Evolutionary conservation across 768 basidiomycete species (phyloP).

Genomic region (Leccinum imitatum): DNA sequence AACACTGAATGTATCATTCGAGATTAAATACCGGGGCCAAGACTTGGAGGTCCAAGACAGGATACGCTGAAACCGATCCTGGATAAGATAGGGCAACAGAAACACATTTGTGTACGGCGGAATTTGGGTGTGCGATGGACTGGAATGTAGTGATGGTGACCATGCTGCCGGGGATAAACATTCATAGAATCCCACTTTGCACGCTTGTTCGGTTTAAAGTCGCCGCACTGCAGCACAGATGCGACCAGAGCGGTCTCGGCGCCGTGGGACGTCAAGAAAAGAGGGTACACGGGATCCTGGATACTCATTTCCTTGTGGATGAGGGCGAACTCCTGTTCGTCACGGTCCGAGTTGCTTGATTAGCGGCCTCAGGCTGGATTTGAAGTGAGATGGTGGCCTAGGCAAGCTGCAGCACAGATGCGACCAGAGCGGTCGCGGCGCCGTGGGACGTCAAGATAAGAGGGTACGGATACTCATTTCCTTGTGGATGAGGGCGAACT

Average conservation of each 20-base stretch:
- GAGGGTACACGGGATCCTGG: background rate
- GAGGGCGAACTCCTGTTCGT: background rate
- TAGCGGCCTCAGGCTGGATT: no score
- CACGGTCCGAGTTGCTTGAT: no score
- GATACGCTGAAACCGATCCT: background rate
- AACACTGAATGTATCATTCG: background rate
- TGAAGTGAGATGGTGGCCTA: no score
- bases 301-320: background rate
- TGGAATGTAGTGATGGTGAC: background rate
- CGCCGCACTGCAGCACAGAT: background rate
- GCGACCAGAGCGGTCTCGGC: background rate
- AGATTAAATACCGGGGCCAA: background rate
- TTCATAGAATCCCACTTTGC: no score
- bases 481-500: no score
- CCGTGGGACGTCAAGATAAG: no score
- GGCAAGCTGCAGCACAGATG: no score
- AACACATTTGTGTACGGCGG: background rate
- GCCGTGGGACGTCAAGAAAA: background rate
- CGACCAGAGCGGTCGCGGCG: no score
- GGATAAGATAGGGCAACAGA: background rate
- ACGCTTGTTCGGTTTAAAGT: background rate
- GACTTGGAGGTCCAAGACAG: background rate
- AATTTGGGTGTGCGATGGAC: background rate
- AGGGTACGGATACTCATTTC: no score
- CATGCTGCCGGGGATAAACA: background rate